A percentile compares a stretch with the other conserved stretches of the same genome.
These are phyloP conservation scores for Leccinum aurantiacum DNA, from an alignment of 768 basidiomycete genomes.

Conservation along the genomic window DNA sequence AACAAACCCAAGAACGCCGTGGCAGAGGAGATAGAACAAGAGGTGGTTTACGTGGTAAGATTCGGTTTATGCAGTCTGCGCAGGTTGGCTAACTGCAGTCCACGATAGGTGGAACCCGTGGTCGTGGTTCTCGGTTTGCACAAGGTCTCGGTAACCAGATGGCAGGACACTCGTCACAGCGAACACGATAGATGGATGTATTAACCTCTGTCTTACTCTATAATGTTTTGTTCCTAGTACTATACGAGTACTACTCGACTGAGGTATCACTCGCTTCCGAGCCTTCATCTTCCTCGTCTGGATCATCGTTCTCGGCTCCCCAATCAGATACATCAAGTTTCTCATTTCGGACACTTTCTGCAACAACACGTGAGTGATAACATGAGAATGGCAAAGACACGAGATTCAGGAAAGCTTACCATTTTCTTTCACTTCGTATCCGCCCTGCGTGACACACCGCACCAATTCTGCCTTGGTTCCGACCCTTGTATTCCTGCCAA, in stretches of 20 bases:
- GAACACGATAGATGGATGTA: slow-evolving; percentile 20
- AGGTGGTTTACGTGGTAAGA: slow-evolving; percentile 58
- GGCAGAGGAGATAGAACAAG: slow-evolving; percentile 65
- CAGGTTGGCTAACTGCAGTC: not conserved
- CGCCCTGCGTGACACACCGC: slow-evolving; percentile 72
- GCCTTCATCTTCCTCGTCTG: slow-evolving; percentile 20
- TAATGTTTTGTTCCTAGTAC: slow-evolving; percentile 4
- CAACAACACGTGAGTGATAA: not conserved
- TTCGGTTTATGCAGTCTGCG: slow-evolving; percentile 4
- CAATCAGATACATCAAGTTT: slow-evolving; percentile 58
- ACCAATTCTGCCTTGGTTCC: slow-evolving; percentile 67
- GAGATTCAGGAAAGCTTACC: slow-evolving; percentile 40
- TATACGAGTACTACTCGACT: slow-evolving; percentile 2
- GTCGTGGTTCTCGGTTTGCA: slow-evolving; percentile 77
- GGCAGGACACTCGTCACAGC: slow-evolving; percentile 38
- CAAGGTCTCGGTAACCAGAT: slow-evolving; percentile 84
- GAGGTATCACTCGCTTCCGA: slow-evolving; percentile 13
- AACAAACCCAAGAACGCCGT: slow-evolving; percentile 74
- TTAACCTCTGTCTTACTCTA: not conserved
- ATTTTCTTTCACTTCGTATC: slow-evolving; percentile 67
- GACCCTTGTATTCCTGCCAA: slow-evolving; percentile 73
- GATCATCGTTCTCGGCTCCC: slow-evolving; percentile 40
- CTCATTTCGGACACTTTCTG: slow-evolving; percentile 57
- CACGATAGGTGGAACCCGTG: slow-evolving; percentile 57
- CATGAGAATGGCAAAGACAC: not conserved